Percentiles rank a stretch among this genome's conserved stretches.
phyloP scores from a whole-genome alignment of 495 filamentous ascomycete species.

The Staphylotrichum tortipilum region DNA sequence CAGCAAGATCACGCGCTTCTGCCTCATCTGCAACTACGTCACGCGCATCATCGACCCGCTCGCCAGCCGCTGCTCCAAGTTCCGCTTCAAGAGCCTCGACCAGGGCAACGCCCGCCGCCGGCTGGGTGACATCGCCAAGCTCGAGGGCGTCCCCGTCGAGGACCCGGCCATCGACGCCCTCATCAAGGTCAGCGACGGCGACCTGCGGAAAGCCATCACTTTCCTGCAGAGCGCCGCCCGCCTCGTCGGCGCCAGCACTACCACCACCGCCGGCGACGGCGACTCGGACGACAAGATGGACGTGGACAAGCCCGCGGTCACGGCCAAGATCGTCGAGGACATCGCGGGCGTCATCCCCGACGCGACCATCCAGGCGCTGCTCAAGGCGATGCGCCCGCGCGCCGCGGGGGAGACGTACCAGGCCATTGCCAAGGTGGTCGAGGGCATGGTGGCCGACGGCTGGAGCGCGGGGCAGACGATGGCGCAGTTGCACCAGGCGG shows the following conservation, averaged over 20 bases:
- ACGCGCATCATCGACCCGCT: constrained; percentile 96
- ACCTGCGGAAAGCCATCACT: constrained; percentile 91
- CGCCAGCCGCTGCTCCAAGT: constrained; percentile 88
- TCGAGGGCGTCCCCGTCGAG: constrained; percentile 66
- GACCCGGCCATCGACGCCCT: constrained; percentile 73
- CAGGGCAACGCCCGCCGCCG: constrained; percentile 65
- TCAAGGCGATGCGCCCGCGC: constrained; percentile 70
- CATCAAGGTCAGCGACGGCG: constrained; percentile 82
- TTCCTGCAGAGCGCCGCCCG: constrained; percentile 87
- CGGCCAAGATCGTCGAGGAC: constrained; percentile 75
- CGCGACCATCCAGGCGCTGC: constrained; percentile 56
- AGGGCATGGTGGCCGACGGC: constrained; percentile 89
- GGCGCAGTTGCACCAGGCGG: constrained; percentile 68
- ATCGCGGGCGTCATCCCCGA: constrained; percentile 92
- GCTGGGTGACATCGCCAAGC: constrained; percentile 68
- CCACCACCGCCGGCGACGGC: constrained; percentile 21
- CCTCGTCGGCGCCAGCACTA: constrained; percentile 59
- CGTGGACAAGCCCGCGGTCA: constrained; percentile 53
- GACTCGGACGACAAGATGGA: constrained; percentile 48
- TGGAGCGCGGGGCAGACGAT: constrained; percentile 95
- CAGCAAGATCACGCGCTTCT: constrained; percentile 91
- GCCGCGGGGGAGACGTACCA: constrained; percentile 58
- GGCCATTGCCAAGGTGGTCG: constrained; percentile 65
- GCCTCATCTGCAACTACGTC: constrained; percentile 97
- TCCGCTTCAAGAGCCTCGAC: constrained; percentile 94